Percentiles rank a stretch among this genome's conserved stretches.
Evolutionary conservation across 495 filamentous ascomycete genomes (phyloP).

Genomic region (Penicillium parvum): DNA sequence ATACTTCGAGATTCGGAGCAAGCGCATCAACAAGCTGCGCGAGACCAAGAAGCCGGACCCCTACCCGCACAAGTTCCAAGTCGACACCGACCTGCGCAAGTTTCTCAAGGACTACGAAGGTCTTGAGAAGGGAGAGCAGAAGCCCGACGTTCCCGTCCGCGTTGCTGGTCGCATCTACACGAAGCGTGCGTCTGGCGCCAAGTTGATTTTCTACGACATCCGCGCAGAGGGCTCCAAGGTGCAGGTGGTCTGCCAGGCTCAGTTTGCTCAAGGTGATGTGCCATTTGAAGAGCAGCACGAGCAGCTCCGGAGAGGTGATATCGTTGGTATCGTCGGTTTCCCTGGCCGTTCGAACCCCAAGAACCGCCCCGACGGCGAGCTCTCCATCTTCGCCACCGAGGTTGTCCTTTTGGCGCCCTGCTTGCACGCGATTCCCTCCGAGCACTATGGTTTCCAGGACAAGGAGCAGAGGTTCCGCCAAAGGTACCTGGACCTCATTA

Average conservation of each 20-base stretch:
- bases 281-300: slow-evolving; percentile 86
- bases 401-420: slow-evolving; percentile 83
- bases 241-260: slow-evolving; percentile 87
- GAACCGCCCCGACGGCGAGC: slow-evolving; percentile 79
- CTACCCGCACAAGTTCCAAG: slow-evolving; percentile 96
- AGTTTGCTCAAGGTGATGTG: slow-evolving; percentile 57
- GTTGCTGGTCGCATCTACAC: slow-evolving; percentile 85
- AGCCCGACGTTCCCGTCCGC: slow-evolving; percentile 64
- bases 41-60: slow-evolving; percentile 78
- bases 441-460: slow-evolving; percentile 92
- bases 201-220: slow-evolving; percentile 92
- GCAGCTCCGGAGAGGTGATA: slow-evolving; percentile 82
- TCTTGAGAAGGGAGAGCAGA: slow-evolving; percentile 81
- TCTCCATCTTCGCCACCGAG: slow-evolving; percentile 89
- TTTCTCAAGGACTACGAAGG: slow-evolving; percentile 69
- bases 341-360: slow-evolving; percentile 87
- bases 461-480: slow-evolving; percentile 89
- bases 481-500: slow-evolving; percentile 90
- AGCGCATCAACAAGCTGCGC: slow-evolving; percentile 78
- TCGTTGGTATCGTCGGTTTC: slow-evolving; percentile 83
- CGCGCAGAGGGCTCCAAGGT: slow-evolving; percentile 76
- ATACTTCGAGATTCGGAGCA: slow-evolving; percentile 96
- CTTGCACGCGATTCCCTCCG: slow-evolving; percentile 86
- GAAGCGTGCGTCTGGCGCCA: slow-evolving; percentile 75
- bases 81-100: slow-evolving; percentile 70